phyloP scores from a whole-genome alignment of 768 basidiomycete species.

The Pleurotus cornucopiae region DNA sequence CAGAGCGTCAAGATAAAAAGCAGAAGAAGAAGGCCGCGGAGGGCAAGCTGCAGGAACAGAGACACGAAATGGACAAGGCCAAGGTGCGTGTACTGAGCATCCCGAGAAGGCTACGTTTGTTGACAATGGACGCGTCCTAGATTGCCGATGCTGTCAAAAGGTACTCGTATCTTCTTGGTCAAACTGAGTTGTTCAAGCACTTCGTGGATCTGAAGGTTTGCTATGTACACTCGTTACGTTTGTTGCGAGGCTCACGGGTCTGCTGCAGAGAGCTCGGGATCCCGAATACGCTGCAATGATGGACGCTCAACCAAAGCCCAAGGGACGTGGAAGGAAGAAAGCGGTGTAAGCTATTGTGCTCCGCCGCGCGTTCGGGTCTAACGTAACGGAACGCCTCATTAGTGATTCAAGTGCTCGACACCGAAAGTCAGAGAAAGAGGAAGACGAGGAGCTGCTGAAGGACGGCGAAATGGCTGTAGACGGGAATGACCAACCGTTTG shows the following conservation, averaged over 20 bases:
- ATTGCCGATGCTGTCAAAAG: slow-evolving; percentile 92
- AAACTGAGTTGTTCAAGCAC: slow-evolving; percentile 97
- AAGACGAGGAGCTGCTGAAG: slow-evolving; percentile 92
- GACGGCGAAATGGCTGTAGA: slow-evolving; percentile 77
- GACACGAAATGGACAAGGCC: slow-evolving; percentile 84
- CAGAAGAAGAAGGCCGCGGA: slow-evolving; percentile 65
- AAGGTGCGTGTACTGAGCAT: slow-evolving; percentile 45
- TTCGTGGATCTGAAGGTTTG: slow-evolving; percentile 94
- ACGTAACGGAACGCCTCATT: slow-evolving; percentile 4
- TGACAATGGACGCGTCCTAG: slow-evolving; percentile 32
- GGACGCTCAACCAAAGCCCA: slow-evolving; percentile 81
- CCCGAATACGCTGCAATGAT: slow-evolving; percentile 90
- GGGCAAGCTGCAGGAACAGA: slow-evolving; percentile 61
- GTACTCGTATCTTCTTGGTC: slow-evolving; percentile 95
- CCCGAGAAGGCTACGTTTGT: neutral
- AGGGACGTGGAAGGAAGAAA: slow-evolving; percentile 84
- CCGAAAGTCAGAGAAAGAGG: slow-evolving; percentile 96
- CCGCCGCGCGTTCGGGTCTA: neutral
- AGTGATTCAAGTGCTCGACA: slow-evolving; percentile 80
- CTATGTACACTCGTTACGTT: neutral
- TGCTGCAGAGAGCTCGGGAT: slow-evolving; percentile 73
- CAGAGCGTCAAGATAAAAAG: slow-evolving; percentile 31
- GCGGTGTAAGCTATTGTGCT: slow-evolving; percentile 44
- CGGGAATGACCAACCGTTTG: slow-evolving; percentile 86
- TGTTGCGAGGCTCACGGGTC: neutral